Base-by-base conservation (phyloP, 2,329 filamentous ascomycete genomes). In the Cryphonectria parasitica region DNA sequence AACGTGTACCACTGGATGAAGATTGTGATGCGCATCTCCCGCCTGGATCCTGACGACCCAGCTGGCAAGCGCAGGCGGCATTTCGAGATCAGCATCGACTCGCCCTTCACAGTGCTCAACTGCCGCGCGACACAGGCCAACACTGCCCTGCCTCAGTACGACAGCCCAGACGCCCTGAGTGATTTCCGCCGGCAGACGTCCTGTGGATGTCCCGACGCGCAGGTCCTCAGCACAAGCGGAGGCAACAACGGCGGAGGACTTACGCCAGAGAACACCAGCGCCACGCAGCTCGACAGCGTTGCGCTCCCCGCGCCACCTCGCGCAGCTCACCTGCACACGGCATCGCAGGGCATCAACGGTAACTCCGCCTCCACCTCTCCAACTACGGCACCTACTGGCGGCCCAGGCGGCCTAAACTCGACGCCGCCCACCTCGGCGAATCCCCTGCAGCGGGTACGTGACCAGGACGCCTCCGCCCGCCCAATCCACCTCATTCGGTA, bases 1-100 rank as follows among this genome's bases (percentile, higher is more conserved):
- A 93, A 96, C 76, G 94, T 98, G 68, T 94, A 93, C 78, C 95
- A 98, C 79, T 97, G 94, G 94, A 97, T 98, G 80, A 97, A 97
- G 93, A 94, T 97, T 77, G 94, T 97, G 72, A 93, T 98, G 89
- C 91, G 95, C 67, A 90, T 98, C 63, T 97, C 94, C 41, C 94
- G 93, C 75, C 84, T 92, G 19, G 95, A 97, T 75, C 88, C 90
- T 54, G 89, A 91, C 15, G 92, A 97, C 76, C 90, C 94, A 0
- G 85, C 84, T 0, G 87, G 86, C 49, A 86, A 84, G 73, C 95
- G 95, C 77, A 89, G 94, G 73, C 89, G 94, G 45, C 95, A 97
- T 78, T 98, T 97, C 75, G 95, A 98, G 80, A 97, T 97, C 76
- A 97, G 94, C 75, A 98, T 98, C 75, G 95, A 98, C 81, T 97